Evolutionary conservation across 2,329 filamentous ascomycete genomes (phyloP).

Genomic region (Pestalotiopsis sp.): DNA sequence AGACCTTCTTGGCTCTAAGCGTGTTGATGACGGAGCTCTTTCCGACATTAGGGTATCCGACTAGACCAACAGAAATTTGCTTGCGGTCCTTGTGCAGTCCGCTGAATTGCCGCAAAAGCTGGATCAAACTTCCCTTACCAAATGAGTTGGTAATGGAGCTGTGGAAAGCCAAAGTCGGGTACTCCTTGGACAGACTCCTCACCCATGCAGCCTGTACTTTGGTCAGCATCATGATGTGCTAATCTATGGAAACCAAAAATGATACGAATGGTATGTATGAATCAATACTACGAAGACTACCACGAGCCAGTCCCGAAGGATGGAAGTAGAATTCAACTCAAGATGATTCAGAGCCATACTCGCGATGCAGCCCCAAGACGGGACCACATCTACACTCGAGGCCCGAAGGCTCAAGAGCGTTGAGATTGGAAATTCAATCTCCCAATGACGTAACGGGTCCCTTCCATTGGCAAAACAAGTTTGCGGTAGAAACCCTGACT

Average conservation of each 20-base stretch:
- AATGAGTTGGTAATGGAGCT: slow-evolving; percentile 95
- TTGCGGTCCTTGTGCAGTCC: slow-evolving; percentile 87
- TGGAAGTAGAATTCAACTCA: slow-evolving; percentile 93
- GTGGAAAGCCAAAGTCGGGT: slow-evolving; percentile 93
- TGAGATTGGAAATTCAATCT: slow-evolving; percentile 78
- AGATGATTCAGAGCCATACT: slow-evolving; percentile 81
- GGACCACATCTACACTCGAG: slow-evolving; percentile 68
- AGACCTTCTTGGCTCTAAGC: slow-evolving; percentile 89
- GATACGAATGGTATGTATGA: slow-evolving; percentile 70
- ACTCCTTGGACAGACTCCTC: slow-evolving; percentile 81
- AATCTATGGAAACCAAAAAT: slow-evolving; percentile 23
- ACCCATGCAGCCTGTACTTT: slow-evolving; percentile 85
- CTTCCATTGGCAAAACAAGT: slow-evolving; percentile 72
- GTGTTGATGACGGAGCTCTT: slow-evolving; percentile 99
- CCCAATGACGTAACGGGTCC: slow-evolving; percentile 99
- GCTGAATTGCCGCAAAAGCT: slow-evolving; percentile 90
- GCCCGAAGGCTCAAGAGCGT: slow-evolving; percentile 64
- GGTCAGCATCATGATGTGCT: slow-evolving; percentile 26
- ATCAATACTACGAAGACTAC: slow-evolving; percentile 98
- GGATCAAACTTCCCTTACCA: slow-evolving; percentile 92
- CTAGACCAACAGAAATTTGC: slow-evolving; percentile 89
- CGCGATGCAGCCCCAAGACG: slow-evolving; percentile 88
- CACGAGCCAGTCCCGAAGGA: slow-evolving; percentile 62
- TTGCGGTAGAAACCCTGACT: slow-evolving; percentile 73
- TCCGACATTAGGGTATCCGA: slow-evolving; percentile 88